Percentiles rank a stretch among this genome's conserved stretches.
phyloP scores from a whole-genome alignment of 305 asterid genomes.

The Solanum hybrid region DNA sequence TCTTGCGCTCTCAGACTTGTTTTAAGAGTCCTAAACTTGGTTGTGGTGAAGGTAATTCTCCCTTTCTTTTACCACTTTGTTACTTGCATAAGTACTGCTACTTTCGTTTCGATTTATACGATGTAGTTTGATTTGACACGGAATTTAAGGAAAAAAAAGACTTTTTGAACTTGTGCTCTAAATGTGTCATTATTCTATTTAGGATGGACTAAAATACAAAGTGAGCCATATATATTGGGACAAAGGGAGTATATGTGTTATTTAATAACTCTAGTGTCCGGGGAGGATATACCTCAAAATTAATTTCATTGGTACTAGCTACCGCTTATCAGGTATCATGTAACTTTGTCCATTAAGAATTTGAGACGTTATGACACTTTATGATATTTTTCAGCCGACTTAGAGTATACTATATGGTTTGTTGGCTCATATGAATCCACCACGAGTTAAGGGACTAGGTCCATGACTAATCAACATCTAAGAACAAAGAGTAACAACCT shows the following conservation, averaged over 20 bases:
- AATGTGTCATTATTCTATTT: background rate
- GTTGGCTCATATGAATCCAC: background rate
- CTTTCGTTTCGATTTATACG: background rate
- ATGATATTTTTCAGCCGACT: background rate
- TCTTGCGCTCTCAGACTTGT: slow-evolving; percentile 46
- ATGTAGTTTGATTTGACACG: no score
- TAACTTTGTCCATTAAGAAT: background rate
- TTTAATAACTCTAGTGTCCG: background rate
- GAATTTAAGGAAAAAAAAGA: background rate
- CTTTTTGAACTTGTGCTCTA: background rate
- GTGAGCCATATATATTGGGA: background rate
- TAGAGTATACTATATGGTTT: background rate
- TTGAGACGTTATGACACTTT: background rate
- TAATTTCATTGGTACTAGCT: background rate
- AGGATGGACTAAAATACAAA: background rate
- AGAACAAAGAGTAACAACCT: background rate
- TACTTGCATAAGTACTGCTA: background rate
- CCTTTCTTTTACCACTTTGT: background rate
- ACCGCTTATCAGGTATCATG: background rate
- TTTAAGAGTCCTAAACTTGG: slow-evolving; percentile 64
- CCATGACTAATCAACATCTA: background rate
- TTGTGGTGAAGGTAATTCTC: slow-evolving; percentile 53
- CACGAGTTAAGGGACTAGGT: background rate
- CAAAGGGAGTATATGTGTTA: background rate
- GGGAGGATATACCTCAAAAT: background rate